Conservation (phyloP, 495 filamentous ascomycete genomes). For the Penicillium malachiteum region DNA sequence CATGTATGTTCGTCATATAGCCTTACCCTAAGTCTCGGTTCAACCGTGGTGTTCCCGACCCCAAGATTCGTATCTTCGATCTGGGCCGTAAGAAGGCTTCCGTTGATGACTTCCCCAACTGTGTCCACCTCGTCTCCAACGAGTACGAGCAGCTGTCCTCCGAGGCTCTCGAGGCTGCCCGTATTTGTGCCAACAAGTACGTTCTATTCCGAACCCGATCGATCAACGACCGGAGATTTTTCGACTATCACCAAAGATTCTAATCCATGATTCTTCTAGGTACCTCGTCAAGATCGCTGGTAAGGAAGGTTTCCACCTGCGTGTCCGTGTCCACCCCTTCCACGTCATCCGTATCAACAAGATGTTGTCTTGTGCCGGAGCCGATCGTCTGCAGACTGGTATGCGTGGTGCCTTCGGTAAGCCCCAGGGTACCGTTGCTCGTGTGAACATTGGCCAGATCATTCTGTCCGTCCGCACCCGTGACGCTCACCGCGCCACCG, state of each 20-base stretch:
- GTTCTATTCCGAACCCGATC: slow-evolving; percentile 12
- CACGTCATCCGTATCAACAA: slow-evolving; percentile 99
- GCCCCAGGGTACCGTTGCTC: slow-evolving; percentile 95
- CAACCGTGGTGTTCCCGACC: slow-evolving; percentile 99
- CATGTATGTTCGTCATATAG: slow-evolving; percentile 42
- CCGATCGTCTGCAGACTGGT: slow-evolving; percentile 99
- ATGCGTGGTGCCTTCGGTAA: slow-evolving; percentile 99
- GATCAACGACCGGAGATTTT: background rate
- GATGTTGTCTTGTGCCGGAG: slow-evolving; percentile 99
- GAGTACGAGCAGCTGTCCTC: slow-evolving; percentile 99
- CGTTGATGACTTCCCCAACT: slow-evolving; percentile 98
- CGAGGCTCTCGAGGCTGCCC: slow-evolving; percentile 97
- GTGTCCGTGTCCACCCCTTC: slow-evolving; percentile 97
- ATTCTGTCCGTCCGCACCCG: slow-evolving; percentile 93
- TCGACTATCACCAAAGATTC: slow-evolving; percentile 1
- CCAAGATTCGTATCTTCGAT: slow-evolving; percentile 99
- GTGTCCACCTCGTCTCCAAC: slow-evolving; percentile 99
- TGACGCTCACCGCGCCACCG: slow-evolving; percentile 84
- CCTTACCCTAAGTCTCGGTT: slow-evolving; percentile 99
- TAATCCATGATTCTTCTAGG: slow-evolving; percentile 34
- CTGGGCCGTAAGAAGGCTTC: slow-evolving; percentile 96
- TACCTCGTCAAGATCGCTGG: slow-evolving; percentile 95
- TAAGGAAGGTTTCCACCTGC: slow-evolving; percentile 99
- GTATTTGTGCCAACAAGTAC: slow-evolving; percentile 99
- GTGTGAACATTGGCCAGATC: slow-evolving; percentile 99